These are phyloP conservation scores for Claviceps digitariae DNA, from an alignment of 2,329 filamentous ascomycete species.

Conservation along the genomic window DNA sequence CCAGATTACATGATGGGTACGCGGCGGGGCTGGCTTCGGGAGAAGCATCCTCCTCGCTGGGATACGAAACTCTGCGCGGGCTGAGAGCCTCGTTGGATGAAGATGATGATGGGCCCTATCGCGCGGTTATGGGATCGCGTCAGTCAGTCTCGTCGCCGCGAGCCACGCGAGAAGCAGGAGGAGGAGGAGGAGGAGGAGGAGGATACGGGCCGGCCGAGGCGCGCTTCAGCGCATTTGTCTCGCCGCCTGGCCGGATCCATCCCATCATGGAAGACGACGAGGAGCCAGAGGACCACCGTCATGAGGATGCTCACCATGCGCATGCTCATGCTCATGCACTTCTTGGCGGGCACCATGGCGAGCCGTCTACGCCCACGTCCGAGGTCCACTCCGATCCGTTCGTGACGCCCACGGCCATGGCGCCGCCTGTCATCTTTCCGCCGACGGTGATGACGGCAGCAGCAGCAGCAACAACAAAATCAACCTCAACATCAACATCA, in stretches of 20 bases:
- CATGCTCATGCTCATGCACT: not conserved
- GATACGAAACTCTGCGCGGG: slow-evolving; percentile 36
- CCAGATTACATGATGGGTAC: not conserved
- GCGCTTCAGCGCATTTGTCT: slow-evolving; percentile 15
- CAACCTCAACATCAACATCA: no score
- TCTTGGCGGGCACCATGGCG: not conserved
- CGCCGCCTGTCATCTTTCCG: slow-evolving; percentile 13
- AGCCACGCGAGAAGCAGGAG: not conserved
- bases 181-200: slow-evolving; percentile 7
- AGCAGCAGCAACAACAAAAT: no score
- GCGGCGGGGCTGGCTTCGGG: slow-evolving; percentile 3
- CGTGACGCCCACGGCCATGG: slow-evolving; percentile 25
- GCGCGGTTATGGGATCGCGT: slow-evolving; percentile 15
- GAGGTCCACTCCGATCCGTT: slow-evolving; percentile 35
- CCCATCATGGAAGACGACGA: slow-evolving; percentile 48
- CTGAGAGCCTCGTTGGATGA: slow-evolving; percentile 2
- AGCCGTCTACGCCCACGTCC: slow-evolving; percentile 20
- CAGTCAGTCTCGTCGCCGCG: slow-evolving; percentile 10
- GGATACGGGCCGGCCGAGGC: slow-evolving; percentile 19
- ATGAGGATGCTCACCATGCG: no score
- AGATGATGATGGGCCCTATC: slow-evolving; percentile 17
- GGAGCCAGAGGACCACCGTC: slow-evolving; percentile 21
- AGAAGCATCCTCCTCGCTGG: slow-evolving; percentile 26
- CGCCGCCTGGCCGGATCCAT: slow-evolving; percentile 32
- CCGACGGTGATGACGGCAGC: slow-evolving; percentile 9